Evolutionary conservation across 768 basidiomycete species (phyloP).

Genomic region (Rhizopogon vulgaris): DNA sequence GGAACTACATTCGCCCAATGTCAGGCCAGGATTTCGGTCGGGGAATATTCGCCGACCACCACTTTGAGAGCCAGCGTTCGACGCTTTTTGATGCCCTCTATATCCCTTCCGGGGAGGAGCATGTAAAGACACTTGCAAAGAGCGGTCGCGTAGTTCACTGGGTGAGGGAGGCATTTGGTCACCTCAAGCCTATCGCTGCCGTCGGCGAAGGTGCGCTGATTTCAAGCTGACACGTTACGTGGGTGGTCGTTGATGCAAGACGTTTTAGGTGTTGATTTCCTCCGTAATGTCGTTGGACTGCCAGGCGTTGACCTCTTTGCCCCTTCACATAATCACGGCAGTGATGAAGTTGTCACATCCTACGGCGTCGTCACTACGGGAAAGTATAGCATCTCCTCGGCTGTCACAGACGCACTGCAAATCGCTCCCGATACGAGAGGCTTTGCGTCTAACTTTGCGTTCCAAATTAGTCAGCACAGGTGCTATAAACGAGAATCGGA

Average conservation of each 20-base stretch:
- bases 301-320: conserved; percentile 39
- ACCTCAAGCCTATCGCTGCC: conserved; percentile 78
- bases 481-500: conserved; percentile 59
- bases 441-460: conserved; percentile 53
- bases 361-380: conserved; percentile 62
- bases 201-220: conserved; percentile 52
- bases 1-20: conserved; percentile 37
- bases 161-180: conserved; percentile 80
- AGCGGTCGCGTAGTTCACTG: conserved; percentile 77
- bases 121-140: conserved; percentile 48
- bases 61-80: conserved; percentile 72
- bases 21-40: conserved; percentile 20
- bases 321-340: conserved; percentile 15
- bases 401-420: conserved; percentile 32
- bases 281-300: conserved; percentile 40
- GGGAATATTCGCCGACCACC: conserved; percentile 54
- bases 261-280: conserved; percentile 40
- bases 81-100: conserved; percentile 81
- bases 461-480: conserved; percentile 60
- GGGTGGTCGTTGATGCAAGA: background rate
- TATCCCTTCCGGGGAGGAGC: conserved; percentile 64
- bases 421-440: conserved; percentile 42
- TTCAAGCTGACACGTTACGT: background rate
- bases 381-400: conserved; percentile 37
- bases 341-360: conserved; percentile 40